A percentile compares a stretch with the other conserved stretches of the same genome.
phyloP scores from a whole-genome alignment of 2,329 filamentous ascomycete genomes.

The Xenosphaeropsis pyriputrescens region DNA sequence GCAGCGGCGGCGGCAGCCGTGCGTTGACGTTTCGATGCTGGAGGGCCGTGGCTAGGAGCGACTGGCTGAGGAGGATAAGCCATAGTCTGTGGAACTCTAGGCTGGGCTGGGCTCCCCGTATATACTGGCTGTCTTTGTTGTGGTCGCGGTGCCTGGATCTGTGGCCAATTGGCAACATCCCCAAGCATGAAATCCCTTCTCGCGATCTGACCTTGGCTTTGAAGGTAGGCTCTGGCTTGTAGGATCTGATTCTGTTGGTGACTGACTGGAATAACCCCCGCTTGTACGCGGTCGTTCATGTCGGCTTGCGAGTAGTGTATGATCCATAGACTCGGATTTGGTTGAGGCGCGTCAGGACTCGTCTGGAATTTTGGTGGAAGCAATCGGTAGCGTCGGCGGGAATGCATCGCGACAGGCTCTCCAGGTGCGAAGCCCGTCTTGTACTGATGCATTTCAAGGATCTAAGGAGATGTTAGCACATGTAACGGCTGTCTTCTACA shows the following conservation, averaged over 20 bases:
- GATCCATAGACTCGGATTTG: slow-evolving; percentile 78
- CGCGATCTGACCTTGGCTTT: slow-evolving; percentile 64
- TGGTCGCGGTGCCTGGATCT: slow-evolving; percentile 53
- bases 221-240: slow-evolving; percentile 47
- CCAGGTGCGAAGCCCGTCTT: slow-evolving; percentile 66
- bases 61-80: slow-evolving; percentile 40
- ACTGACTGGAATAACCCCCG: slow-evolving; percentile 48
- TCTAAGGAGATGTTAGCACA: slow-evolving; percentile 30
- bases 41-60: slow-evolving; percentile 24
- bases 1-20: slow-evolving; percentile 8
- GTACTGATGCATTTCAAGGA: slow-evolving; percentile 78
- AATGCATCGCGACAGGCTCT: slow-evolving; percentile 62
- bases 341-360: slow-evolving; percentile 35
- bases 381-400: slow-evolving; percentile 76
- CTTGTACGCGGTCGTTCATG: slow-evolving; percentile 56
- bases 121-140: slow-evolving; percentile 15
- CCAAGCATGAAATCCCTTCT: slow-evolving; percentile 92
- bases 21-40: slow-evolving; percentile 37
- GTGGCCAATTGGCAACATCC: slow-evolving; percentile 82
- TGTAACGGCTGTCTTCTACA: not conserved
- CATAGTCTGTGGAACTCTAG: slow-evolving; percentile 33
- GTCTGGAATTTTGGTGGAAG: slow-evolving; percentile 55
- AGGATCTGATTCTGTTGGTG: slow-evolving; percentile 45
- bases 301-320: slow-evolving; percentile 78
- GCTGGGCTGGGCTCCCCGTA: slow-evolving; percentile 8